Evolutionary conservation across 345 rosid genomes (phyloP).

Genomic region (Dipteronia sinensis): DNA sequence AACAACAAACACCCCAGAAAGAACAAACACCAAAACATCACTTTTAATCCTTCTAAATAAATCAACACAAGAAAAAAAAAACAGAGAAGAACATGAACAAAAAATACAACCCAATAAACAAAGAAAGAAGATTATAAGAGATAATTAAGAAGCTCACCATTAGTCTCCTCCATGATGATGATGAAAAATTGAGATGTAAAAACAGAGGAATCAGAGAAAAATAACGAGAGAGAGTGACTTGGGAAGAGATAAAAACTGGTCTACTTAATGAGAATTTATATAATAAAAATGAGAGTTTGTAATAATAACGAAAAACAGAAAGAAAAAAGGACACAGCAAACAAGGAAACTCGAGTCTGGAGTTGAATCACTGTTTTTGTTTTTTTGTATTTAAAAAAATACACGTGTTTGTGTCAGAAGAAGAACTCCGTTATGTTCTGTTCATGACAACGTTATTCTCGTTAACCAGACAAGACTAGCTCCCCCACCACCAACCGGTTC

Average conservation of each 20-base stretch:
- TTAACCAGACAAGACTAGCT: not conserved
- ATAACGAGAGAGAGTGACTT: not conserved
- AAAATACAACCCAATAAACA: too few relatives aligned
- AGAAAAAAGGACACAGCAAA: not conserved
- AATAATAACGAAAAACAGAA: too few relatives aligned
- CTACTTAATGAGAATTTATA: too few relatives aligned
- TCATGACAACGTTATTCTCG: not conserved
- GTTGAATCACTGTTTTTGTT: not conserved
- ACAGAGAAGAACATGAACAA: too few relatives aligned
- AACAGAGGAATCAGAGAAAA: not conserved
- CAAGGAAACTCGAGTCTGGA: not conserved
- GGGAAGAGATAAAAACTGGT: too few relatives aligned
- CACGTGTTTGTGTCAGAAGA: not conserved
- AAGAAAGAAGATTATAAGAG: not conserved
- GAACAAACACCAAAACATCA: not conserved
- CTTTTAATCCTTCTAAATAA: too few relatives aligned
- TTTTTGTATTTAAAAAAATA: not conserved
- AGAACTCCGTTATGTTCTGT: not conserved
- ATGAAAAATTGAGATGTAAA: not conserved
- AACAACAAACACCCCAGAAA: not conserved
- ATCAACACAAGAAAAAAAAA: too few relatives aligned
- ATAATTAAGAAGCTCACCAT: slow-evolving; percentile 20
- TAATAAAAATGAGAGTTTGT: not conserved
- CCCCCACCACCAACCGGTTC: not conserved
- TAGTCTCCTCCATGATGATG: slow-evolving; percentile 32